A percentile compares a stretch with the other conserved stretches of the same genome.
Evolutionary conservation across 2,329 filamentous ascomycete species (phyloP).

Genomic region (Colletotrichum chlorophyti): DNA sequence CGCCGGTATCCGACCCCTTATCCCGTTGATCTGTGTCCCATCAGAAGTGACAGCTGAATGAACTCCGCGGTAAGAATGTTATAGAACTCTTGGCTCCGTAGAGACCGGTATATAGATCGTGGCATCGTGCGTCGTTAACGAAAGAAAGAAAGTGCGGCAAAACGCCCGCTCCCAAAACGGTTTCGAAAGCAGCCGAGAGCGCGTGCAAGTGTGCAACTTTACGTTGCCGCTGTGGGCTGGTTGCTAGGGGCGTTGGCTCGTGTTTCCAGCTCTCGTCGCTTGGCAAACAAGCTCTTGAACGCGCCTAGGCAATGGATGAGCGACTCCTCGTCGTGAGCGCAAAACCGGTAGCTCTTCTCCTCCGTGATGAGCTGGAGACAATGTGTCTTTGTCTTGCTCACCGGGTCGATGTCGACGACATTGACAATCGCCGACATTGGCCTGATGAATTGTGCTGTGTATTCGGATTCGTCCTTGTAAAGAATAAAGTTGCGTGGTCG

Average conservation of each 20-base stretch:
- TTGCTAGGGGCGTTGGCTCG: slow-evolving; percentile 47
- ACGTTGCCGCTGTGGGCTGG: slow-evolving; percentile 14
- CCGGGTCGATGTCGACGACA: slow-evolving; percentile 88
- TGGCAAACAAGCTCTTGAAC: slow-evolving; percentile 84
- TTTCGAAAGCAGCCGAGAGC: neutral
- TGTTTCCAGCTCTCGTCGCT: slow-evolving; percentile 69
- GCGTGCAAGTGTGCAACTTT: slow-evolving; percentile 1
- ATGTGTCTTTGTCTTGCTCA: slow-evolving; percentile 82
- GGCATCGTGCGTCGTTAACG: slow-evolving; percentile 18
- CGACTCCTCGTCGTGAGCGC: slow-evolving; percentile 79
- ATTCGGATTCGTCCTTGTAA: slow-evolving; percentile 94
- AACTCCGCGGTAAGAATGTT: neutral
- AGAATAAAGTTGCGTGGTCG: slow-evolving; percentile 84
- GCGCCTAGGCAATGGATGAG: slow-evolving; percentile 87
- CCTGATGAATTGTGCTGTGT: slow-evolving; percentile 83
- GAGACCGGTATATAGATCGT: neutral
- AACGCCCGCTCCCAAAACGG: slow-evolving; percentile 21
- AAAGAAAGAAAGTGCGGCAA: neutral
- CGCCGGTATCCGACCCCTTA: neutral
- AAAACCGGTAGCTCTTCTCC: slow-evolving; percentile 83
- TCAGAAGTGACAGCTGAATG: neutral
- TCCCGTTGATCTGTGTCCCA: neutral
- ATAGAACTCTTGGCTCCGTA: slow-evolving; percentile 4
- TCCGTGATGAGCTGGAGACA: slow-evolving; percentile 95
- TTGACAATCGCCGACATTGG: slow-evolving; percentile 82